Conservation (phyloP, 441 rosid genomes). For the Metrosideros polymorpha region DNA sequence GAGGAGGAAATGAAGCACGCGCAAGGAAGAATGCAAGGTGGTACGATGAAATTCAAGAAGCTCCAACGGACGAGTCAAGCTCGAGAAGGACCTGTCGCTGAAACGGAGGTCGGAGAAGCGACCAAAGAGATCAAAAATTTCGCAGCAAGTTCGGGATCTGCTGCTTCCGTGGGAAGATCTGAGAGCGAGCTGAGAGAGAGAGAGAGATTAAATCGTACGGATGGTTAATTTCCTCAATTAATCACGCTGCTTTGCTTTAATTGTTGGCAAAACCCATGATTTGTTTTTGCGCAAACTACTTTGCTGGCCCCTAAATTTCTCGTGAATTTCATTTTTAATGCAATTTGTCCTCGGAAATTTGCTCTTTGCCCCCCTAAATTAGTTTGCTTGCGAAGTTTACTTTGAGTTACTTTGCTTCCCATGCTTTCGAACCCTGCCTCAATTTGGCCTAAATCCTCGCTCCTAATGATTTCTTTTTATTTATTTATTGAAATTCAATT, state of each 20-base stretch:
- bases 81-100: background rate
- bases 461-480: background rate
- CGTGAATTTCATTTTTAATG: background rate
- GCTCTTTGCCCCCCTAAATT: background rate
- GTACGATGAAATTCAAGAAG: background rate
- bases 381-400: background rate
- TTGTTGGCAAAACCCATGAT: conserved; percentile 16
- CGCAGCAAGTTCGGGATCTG: background rate
- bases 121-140: background rate
- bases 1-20: background rate
- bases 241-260: conserved; percentile 15
- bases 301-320: background rate
- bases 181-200: background rate
- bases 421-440: background rate
- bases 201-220: background rate
- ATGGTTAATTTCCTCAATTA: background rate
- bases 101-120: background rate
- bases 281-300: background rate
- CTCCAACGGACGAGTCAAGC: background rate
- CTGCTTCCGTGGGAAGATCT: background rate
- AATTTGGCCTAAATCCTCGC: background rate
- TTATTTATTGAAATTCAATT: background rate
- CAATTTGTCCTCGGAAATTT: background rate
- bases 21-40: background rate
- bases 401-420: too few species aligned